Evolutionary conservation across 169 alveolate species (phyloP).

Genomic region (Plasmodium yoelii): DNA sequence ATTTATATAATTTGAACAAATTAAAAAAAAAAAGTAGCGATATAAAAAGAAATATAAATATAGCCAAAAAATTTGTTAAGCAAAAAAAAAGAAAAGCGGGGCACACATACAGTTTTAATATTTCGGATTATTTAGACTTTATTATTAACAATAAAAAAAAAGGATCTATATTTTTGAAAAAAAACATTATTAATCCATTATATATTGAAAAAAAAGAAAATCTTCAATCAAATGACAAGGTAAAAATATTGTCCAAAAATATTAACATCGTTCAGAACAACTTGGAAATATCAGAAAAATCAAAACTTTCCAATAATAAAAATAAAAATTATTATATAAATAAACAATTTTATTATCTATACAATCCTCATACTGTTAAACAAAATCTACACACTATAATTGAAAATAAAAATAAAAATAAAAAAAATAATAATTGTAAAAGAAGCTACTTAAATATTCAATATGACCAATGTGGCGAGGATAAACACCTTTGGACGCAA

Average conservation of each 20-base stretch:
- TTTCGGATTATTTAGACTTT: conserved; percentile 35
- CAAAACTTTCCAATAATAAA: not conserved
- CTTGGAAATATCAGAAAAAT: not conserved
- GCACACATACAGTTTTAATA: not conserved
- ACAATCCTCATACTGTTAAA: not conserved
- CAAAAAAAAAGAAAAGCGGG: conserved; percentile 30
- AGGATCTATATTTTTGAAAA: conserved; percentile 57
- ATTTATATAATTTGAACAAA: conserved; percentile 56
- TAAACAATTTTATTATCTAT: too few species aligned
- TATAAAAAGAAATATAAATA: conserved; percentile 72
- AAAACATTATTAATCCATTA: conserved; percentile 42
- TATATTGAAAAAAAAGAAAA: conserved; percentile 37
- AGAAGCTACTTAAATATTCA: not conserved
- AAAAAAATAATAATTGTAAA: not conserved
- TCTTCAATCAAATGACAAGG: conserved; percentile 43
- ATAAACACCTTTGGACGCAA: too few species aligned
- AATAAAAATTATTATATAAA: not conserved
- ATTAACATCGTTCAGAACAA: not conserved
- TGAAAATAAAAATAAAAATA: not conserved
- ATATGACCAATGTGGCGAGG: not conserved
- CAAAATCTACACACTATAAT: not conserved
- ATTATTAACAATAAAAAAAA: conserved; percentile 42
- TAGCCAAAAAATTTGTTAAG: conserved; percentile 37
- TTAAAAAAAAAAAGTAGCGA: conserved; percentile 44
- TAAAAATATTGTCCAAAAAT: conserved; percentile 17